Conservation (phyloP, 2,329 filamentous ascomycete genomes). For the Capronia coronata region DNA sequence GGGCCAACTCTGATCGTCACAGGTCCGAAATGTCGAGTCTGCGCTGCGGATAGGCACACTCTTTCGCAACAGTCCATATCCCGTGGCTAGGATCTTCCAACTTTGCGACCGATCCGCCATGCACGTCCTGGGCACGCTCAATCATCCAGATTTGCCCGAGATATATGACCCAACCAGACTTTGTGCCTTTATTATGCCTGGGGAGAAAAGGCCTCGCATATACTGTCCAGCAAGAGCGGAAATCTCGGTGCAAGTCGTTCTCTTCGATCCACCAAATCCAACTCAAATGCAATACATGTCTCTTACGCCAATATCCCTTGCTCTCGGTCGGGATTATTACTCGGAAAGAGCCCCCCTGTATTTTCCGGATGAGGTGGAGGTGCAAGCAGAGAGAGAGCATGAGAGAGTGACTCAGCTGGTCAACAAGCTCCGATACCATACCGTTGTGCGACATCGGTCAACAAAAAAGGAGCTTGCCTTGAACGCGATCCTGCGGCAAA, state of each 20-base stretch:
- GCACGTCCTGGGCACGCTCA: conserved; percentile 79
- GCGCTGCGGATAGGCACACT: conserved; percentile 78
- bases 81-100: conserved; percentile 71
- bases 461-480: conserved; percentile 79
- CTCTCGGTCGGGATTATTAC: conserved; percentile 47
- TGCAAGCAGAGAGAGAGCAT: conserved; percentile 64
- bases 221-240: conserved; percentile 59
- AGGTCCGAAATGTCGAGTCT: conserved; percentile 76
- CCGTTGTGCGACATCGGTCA: conserved; percentile 66
- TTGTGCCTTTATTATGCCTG: conserved; percentile 50
- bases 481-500: conserved; percentile 76
- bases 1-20: conserved; percentile 4
- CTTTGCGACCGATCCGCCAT: conserved; percentile 77
- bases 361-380: conserved; percentile 53
- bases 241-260: conserved; percentile 74
- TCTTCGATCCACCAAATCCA: conserved; percentile 81
- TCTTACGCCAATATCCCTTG: conserved; percentile 77
- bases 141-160: conserved; percentile 44
- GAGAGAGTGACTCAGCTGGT: conserved; percentile 61
- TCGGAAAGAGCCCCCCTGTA: background rate
- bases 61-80: conserved; percentile 73
- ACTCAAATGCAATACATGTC: conserved; percentile 95
- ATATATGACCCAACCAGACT: conserved; percentile 65
- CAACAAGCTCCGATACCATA: conserved; percentile 82
- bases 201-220: conserved; percentile 60